These are phyloP conservation scores for Pezicula carpinea DNA, from an alignment of 2,329 filamentous ascomycete genomes.

Conservation along the genomic window DNA sequence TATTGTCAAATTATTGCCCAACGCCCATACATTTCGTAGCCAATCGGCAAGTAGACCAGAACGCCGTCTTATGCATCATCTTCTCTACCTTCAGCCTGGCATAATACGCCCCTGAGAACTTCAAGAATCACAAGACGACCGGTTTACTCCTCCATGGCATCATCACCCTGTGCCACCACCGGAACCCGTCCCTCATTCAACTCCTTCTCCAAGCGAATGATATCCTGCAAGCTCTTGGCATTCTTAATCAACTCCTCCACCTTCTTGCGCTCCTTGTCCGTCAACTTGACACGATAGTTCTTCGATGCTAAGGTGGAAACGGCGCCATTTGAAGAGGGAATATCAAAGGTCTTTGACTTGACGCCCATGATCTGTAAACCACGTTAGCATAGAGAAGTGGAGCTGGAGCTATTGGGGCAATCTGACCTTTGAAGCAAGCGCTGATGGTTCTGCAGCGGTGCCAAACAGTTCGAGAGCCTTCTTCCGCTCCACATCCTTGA, in stretches of 20 bases:
- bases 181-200: conserved; percentile 85
- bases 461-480: conserved; percentile 81
- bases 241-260: conserved; percentile 84
- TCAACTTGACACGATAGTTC: conserved; percentile 76
- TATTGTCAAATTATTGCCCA: too few species aligned
- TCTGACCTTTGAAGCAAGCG: conserved; percentile 66
- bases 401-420: background rate
- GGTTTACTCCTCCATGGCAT: conserved; percentile 56
- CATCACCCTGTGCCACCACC: conserved; percentile 52
- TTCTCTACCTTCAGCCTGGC: background rate
- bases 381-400: conserved; percentile 2
- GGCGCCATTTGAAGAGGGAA: conserved; percentile 43
- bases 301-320: conserved; percentile 47
- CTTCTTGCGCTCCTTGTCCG: conserved; percentile 79
- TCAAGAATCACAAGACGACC: background rate
- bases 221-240: conserved; percentile 85
- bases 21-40: too few species aligned
- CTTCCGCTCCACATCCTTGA: conserved; percentile 78
- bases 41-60: background rate
- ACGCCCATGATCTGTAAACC: conserved; percentile 66
- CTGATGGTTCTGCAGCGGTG: conserved; percentile 69
- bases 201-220: conserved; percentile 85
- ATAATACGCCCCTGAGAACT: too few species aligned
- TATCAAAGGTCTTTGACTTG: conserved; percentile 73
- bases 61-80: conserved; percentile 7